A percentile compares a stretch with the other conserved stretches of the same genome.
Evolutionary conservation across 2,329 filamentous ascomycete genomes (phyloP).

Genomic region (Capronia coronata): DNA sequence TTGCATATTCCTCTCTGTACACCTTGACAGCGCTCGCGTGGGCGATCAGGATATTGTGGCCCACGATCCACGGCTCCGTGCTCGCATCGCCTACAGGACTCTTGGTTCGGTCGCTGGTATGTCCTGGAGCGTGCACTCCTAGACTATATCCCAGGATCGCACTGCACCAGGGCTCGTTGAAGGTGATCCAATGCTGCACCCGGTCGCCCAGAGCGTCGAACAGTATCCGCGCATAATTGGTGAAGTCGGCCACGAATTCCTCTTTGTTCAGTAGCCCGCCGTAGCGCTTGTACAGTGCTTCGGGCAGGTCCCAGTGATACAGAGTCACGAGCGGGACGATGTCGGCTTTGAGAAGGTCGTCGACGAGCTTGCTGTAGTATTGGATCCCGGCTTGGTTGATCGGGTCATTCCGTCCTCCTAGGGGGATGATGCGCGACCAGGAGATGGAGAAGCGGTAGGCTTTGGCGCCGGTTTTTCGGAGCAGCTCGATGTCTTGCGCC

Average conservation of each 20-base stretch:
- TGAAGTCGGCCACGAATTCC: constrained; percentile 77
- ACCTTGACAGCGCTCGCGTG: constrained; percentile 75
- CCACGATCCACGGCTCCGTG: constrained; percentile 74
- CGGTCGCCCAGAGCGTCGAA: constrained; percentile 66
- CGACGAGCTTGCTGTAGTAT: constrained; percentile 71
- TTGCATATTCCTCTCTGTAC: constrained; percentile 76
- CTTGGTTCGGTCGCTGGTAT: constrained; percentile 66
- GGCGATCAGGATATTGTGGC: constrained; percentile 72
- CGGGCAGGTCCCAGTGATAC: constrained; percentile 82
- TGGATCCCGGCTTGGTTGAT: constrained; percentile 71
- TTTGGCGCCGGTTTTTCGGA: constrained; percentile 66
- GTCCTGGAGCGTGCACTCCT: constrained; percentile 75
- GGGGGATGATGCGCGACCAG: constrained; percentile 74
- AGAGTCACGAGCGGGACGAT: constrained; percentile 78
- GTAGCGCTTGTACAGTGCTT: constrained; percentile 71
- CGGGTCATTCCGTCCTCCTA: constrained; percentile 76
- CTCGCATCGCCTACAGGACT: constrained; percentile 65
- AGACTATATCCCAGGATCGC: constrained; percentile 72
- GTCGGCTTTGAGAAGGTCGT: constrained; percentile 67
- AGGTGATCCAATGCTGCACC: constrained; percentile 84
- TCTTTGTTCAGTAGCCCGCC: constrained; percentile 72
- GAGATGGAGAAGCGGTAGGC: constrained; percentile 80
- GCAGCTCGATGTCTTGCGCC: constrained; percentile 66
- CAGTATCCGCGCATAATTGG: constrained; percentile 67
- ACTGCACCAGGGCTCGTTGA: constrained; percentile 85